Evolutionary conservation across 257 asterid genomes (phyloP).

Genomic region (Primulina huaijiensis): DNA sequence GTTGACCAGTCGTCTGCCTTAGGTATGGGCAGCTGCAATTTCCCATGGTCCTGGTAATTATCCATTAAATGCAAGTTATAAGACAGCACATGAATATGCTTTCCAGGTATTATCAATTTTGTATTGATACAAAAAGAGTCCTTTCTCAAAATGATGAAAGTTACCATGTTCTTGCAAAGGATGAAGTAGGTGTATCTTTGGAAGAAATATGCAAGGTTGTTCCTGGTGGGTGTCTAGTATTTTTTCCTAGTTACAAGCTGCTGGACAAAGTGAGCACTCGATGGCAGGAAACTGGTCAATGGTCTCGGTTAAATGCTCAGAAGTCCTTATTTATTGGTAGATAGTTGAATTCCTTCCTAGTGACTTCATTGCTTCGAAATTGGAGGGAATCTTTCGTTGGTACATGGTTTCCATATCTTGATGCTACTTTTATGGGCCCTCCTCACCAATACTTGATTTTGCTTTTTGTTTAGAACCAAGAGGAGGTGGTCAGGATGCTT

Average conservation of each 20-base stretch:
- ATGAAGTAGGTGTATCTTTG: constrained; percentile 73
- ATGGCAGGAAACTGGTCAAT: constrained; percentile 93
- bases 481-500: constrained; percentile 74
- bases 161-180: constrained; percentile 48
- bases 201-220: constrained; percentile 84
- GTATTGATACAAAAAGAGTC: constrained; percentile 16
- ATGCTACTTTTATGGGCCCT: constrained; percentile 17
- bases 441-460: constrained; percentile 24
- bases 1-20: constrained; percentile 29
- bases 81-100: constrained; percentile 72
- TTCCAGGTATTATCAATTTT: constrained; percentile 63
- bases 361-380: constrained; percentile 9
- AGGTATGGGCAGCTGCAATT: constrained; percentile 93
- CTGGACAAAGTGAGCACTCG: constrained; percentile 79
- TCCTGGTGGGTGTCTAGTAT: constrained; percentile 92
- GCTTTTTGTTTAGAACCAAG: constrained; percentile 66
- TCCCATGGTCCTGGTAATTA: constrained; percentile 78
- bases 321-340: constrained; percentile 85
- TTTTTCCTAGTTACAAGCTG: constrained; percentile 96
- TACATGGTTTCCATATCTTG: background rate
- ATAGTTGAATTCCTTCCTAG: constrained; percentile 18
- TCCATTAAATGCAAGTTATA: constrained; percentile 92
- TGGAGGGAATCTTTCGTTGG: background rate
- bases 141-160: constrained; percentile 23
- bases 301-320: constrained; percentile 77